These are phyloP conservation scores for Nematodospora valgi DNA, from an alignment of 805 yeast genomes.

Conservation along the genomic window DNA sequence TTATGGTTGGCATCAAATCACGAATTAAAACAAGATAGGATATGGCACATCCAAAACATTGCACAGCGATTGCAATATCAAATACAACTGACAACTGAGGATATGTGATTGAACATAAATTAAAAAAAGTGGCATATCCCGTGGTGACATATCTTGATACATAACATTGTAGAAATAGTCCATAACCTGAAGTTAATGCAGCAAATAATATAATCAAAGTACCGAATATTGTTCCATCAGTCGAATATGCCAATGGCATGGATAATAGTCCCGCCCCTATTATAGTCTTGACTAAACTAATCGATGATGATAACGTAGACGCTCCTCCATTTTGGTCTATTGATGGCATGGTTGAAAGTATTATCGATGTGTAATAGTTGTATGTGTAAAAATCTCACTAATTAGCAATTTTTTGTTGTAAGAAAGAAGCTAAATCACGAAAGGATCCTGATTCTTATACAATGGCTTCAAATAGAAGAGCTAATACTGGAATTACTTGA, in stretches of 20 bases:
- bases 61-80: constrained; percentile 66
- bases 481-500: neutral
- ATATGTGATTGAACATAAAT: constrained; percentile 60
- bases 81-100: constrained; percentile 59
- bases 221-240: constrained; percentile 66
- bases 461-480: neutral
- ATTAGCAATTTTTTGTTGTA: too few relatives aligned
- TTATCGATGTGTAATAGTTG: neutral
- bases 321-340: constrained; percentile 31
- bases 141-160: constrained; percentile 53
- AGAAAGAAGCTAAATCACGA: neutral
- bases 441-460: neutral
- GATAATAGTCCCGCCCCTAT: constrained; percentile 80
- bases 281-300: constrained; percentile 71
- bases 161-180: constrained; percentile 59
- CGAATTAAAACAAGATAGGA: constrained; percentile 70
- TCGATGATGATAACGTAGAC: constrained; percentile 53
- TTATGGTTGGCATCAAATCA: constrained; percentile 63
- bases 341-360: constrained; percentile 13
- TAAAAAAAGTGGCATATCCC: constrained; percentile 69
- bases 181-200: constrained; percentile 64
- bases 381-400: neutral
- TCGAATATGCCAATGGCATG: constrained; percentile 66
- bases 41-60: constrained; percentile 69
- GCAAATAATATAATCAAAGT: constrained; percentile 53